Evolutionary conservation across 2,329 filamentous ascomycete species (phyloP), one percentile per base, ranked within the genome.

Genomic region (Phaeosphaeriaceae sp.): DNA sequence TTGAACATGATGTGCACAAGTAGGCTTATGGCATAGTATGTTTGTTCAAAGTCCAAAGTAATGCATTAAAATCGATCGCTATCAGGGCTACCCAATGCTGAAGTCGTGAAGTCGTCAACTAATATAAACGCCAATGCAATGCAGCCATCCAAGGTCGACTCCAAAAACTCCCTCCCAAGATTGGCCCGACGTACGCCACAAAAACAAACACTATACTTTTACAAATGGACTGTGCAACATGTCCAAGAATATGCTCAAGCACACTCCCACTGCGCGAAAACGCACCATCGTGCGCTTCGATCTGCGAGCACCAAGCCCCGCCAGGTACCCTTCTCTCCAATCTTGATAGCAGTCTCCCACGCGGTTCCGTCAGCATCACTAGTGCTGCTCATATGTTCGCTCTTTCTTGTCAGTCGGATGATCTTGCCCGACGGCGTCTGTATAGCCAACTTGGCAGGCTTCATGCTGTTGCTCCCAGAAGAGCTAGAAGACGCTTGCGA

Each of bases 391-490:
- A 83, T 85, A 69, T 85, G 83, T 63, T 92, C 90, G 68, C 88
- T 91, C 81, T 94, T 94, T 67, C 91, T 84, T 83, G 92, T 92
- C 72, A 96, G 83, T 53, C 95, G 85, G 58, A 98, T 86, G 67
- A 99, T 98, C 81, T 98, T 98, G 60, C 96, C 95, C 27, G 90
- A 91, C 0, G 95, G 95, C 6, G 91, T 92, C 79, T 99, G 95
- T 55, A 99, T 94, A 0, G 95, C 95, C 53, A 99, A 79, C 78
- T 99, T 99, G 5, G 95, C 95, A 2, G 95, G 94, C 77, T 99
- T 99, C 31, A 78, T 80, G 22, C 82, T 80, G 22, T 82, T 87
- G 20, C 84, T 84, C 52, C 85, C 85, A 22, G 84, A 83, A 17
- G 84, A 84, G 64, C 84, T 86, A 1, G 85, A 73, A 0, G 76